These are phyloP conservation scores for Acidiella bohemica DNA, from an alignment of 495 filamentous ascomycete species.

Conservation along the genomic window DNA sequence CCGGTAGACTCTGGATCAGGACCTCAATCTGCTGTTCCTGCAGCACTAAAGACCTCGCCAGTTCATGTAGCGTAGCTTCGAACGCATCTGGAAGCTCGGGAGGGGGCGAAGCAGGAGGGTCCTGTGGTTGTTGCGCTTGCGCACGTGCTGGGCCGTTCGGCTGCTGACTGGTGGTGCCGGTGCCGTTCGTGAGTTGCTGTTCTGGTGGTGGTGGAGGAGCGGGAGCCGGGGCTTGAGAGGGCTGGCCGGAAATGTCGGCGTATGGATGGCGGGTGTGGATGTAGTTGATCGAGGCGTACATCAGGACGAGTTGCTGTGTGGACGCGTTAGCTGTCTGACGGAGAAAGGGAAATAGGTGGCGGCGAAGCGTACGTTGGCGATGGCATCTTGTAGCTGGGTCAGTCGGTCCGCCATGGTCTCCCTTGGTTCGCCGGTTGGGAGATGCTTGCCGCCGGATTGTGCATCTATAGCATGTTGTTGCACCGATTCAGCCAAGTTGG, in stretches of 20 bases:
- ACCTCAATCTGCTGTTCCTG: constrained; percentile 93
- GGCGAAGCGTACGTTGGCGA: constrained; percentile 60
- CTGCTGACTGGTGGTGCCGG: constrained; percentile 7
- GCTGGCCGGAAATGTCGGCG: constrained; percentile 46
- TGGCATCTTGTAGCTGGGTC: constrained; percentile 87
- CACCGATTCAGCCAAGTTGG: too few relatives aligned
- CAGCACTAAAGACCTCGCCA: constrained; percentile 73
- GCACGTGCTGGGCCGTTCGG: constrained; percentile 6
- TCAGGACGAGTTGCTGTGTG: constrained; percentile 74
- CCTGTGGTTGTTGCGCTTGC: neutral
- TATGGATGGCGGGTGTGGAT: constrained; percentile 70
- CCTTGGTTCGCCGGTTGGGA: too few relatives aligned
- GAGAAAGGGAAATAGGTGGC: neutral
- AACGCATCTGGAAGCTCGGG: constrained; percentile 53
- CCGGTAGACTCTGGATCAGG: constrained; percentile 70
- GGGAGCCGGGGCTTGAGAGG: constrained; percentile 31
- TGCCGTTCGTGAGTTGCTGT: constrained; percentile 19
- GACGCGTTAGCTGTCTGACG: constrained; percentile 2
- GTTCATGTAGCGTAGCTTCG: constrained; percentile 56
- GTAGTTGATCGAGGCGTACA: constrained; percentile 76
- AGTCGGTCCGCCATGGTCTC: constrained; percentile 92
- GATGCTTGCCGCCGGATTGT: too few relatives aligned
- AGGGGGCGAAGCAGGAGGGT: constrained; percentile 12
- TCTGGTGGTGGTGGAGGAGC: constrained; percentile 14
- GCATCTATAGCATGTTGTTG: too few relatives aligned